These are phyloP conservation scores for Backusella westeae DNA, from an alignment of 192 early-diverging fungal species.

Conservation along the genomic window DNA sequence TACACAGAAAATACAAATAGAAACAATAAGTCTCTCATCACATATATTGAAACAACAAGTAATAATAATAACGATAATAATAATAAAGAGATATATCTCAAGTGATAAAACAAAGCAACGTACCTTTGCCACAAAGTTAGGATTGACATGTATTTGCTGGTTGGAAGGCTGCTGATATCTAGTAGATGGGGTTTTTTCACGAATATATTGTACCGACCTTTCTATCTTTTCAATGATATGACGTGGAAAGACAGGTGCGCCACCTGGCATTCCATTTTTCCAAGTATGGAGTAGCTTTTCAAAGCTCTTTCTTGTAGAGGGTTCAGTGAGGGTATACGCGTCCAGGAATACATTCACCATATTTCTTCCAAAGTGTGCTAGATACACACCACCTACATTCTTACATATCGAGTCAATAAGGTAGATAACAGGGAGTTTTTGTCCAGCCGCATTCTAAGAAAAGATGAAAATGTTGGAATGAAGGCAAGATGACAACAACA, in stretches of 20 bases:
- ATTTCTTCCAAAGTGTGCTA: constrained; percentile 66
- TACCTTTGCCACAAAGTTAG: constrained; percentile 52
- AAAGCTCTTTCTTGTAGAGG: constrained; percentile 64
- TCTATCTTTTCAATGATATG: constrained; percentile 53
- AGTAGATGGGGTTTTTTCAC: constrained; percentile 31
- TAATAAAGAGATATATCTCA: background rate
- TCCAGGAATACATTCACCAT: constrained; percentile 73
- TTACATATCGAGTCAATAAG: constrained; percentile 96
- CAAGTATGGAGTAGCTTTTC: constrained; percentile 80
- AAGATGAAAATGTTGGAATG: background rate
- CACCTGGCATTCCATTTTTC: constrained; percentile 63
- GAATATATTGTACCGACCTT: constrained; percentile 38
- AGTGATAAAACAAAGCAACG: background rate
- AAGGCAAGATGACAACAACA: background rate
- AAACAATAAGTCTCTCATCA: background rate
- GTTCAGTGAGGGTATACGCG: constrained; percentile 72
- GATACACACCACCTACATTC: constrained; percentile 83
- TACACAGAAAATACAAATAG: background rate
- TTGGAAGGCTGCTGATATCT: constrained; percentile 24
- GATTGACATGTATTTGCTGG: constrained; percentile 55
- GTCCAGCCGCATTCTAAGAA: constrained; percentile 60
- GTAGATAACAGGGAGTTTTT: constrained; percentile 89
- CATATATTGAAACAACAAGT: background rate
- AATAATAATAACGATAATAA: background rate
- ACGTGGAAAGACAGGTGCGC: constrained; percentile 58